Evolutionary conservation across 495 filamentous ascomycete species (phyloP), one percentile per base, ranked within the genome.

Genomic region (Penicillium diatomitis): DNA sequence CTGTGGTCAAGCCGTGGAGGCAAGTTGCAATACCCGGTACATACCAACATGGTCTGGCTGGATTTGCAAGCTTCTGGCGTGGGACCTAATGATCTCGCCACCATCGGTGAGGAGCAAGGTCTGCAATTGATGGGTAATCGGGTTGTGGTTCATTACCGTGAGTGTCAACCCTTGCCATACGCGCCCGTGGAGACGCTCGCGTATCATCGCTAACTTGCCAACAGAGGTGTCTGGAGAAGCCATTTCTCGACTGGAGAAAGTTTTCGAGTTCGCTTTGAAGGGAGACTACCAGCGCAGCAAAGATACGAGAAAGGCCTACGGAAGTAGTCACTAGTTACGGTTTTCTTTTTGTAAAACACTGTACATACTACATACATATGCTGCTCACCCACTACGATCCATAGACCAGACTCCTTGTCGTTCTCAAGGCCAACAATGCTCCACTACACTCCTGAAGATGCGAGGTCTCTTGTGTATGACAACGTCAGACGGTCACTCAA

Each of bases 11-110:
- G 61, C 5, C 64, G 82, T 9, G 75, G 75, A 5, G 75, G 75
- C 31, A 72, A 70, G 53, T 48, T 79, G 38, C 48, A 60, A 31
- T 51, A 62, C 29, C 64, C 66, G 2, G 62, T 71, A 3, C 84
- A 96, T 56, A 96, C 90, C 37, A 96, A 97, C 64, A 95, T 96
- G 85, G 81, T 94, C 10, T 97, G 90, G 91, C 54, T 95, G 48
- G 86, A 95, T 66, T 65, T 95, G 31, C 79, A 83, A 28, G 56
- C 56, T 2, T 68, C 68, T 29, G 69, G 69, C 5, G 46, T 74
- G 32, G 70, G 68, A 6, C 60, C 62, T 10, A 71, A 72, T 47
- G 72, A 75, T 33, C 51, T 75, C 11, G 50, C 63, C 5, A 58
- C 62, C 6, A 72, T 72, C 41, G 69, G 65, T 20, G 45, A 67